Evolutionary conservation across 371 early-diverging fungal genomes (phyloP), one percentile per base, ranked within the genome.

Genomic region (Caulochytrium protostelioides): DNA sequence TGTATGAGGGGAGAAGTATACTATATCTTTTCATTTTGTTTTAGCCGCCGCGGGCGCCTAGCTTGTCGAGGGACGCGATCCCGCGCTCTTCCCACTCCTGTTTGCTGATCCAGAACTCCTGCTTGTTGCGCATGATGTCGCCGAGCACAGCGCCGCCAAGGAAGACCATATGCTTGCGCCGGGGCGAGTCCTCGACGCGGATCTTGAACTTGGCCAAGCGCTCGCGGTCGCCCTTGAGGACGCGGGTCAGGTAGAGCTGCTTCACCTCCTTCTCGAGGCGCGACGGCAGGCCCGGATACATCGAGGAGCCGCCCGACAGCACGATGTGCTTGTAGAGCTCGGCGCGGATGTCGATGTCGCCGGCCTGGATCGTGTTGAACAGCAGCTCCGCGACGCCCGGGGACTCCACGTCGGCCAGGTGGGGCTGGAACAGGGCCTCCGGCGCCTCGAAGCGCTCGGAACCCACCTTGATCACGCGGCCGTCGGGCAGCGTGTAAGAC

Each of bases 361-460:
- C 86, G 4, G 82, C 52, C 52, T 90, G 80, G 41, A 95, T 83
- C 7, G 79, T 64, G 45, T 84, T 75, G 57, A 85, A 81, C 30
- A 95, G 66, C 44, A 86, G 58, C 47, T 95, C 95, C 81, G 91
- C 89, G 41, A 95, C 74, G 38, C 97, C 94, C 5, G 74, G 70
- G 5, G 79, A 68, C 52, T 94, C 94, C 16, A 83, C 77, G 51
- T 89, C 89, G 37, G 94, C 77, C 39, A 95, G 65, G 44, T 87
- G 76, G 23, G 97, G 94, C 43, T 91, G 89, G 83, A 95, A 94
- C 46, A 95, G 56, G 41, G 87, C 87, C 53, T 95, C 97, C 22
- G 97, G 92, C 1, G 94, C 97, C 54, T 90, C 85, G 59, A 90
- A 95, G 38, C 92, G 65, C 57, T 94, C 92, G 4, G 89, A 84